Conservation (phyloP, 495 filamentous ascomycete species). For the Aspergillus sparsus region DNA sequence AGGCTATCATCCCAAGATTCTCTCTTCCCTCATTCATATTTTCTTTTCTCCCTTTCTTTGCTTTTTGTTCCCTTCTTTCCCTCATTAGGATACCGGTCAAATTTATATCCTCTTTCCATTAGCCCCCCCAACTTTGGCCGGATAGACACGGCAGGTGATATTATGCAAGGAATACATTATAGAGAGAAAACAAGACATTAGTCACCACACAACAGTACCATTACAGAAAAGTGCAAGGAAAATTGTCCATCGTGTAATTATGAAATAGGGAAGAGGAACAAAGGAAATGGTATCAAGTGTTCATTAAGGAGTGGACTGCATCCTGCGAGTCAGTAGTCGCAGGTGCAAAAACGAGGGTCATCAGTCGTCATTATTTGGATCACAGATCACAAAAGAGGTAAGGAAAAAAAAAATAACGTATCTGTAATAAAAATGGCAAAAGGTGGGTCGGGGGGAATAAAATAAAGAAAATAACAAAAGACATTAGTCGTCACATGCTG, state of each 20-base stretch:
- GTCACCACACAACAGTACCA: slow-evolving; percentile 18
- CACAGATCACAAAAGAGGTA: slow-evolving; percentile 21
- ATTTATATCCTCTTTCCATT: neutral
- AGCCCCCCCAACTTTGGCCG: neutral
- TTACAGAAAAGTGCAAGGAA: slow-evolving; percentile 16
- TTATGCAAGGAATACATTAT: slow-evolving; percentile 19
- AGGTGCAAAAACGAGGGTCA: slow-evolving; percentile 32
- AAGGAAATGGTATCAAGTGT: slow-evolving; percentile 24
- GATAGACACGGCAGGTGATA: neutral
- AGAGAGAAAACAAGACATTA: slow-evolving; percentile 11
- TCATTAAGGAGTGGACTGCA: slow-evolving; percentile 39
- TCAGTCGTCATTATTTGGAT: slow-evolving; percentile 36
- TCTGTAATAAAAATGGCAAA: slow-evolving; percentile 15
- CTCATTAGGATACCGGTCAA: neutral
- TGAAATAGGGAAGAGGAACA: slow-evolving; percentile 21
- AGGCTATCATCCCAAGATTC: slow-evolving; percentile 2
- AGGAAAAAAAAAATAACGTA: slow-evolving; percentile 29
- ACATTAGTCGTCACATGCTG: slow-evolving; percentile 43
- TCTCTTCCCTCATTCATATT: slow-evolving; percentile 2
- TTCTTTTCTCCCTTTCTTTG: slow-evolving; percentile 13
- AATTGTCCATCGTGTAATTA: slow-evolving; percentile 16
- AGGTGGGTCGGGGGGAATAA: neutral
- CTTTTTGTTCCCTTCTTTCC: slow-evolving; percentile 7
- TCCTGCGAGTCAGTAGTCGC: slow-evolving; percentile 47
- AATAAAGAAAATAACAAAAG: slow-evolving; percentile 19